Evolutionary conservation across 371 early-diverging fungal genomes (phyloP).

Genomic region (Vittaforma corneae): DNA sequence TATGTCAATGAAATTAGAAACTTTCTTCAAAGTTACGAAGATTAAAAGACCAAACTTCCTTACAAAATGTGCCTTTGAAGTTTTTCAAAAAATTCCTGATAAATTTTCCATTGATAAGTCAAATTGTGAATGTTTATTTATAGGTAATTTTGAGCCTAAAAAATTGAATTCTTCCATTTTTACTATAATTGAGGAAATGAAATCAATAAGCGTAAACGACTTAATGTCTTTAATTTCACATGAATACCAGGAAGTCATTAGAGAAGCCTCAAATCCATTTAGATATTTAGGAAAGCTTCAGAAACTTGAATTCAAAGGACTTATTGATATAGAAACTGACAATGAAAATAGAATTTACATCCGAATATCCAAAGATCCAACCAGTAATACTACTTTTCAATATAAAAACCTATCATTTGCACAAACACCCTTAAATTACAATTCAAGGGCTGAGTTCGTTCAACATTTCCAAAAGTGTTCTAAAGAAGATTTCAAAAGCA

Average conservation of each 20-base stretch:
- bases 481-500: no score
- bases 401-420: no score
- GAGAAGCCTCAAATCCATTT: no score
- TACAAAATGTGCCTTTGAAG: not conserved
- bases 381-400: no score
- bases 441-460: no score
- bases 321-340: no score
- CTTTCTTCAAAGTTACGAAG: not conserved
- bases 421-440: no score
- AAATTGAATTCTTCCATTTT: not conserved
- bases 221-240: not conserved
- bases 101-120: not conserved
- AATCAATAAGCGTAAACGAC: not conserved
- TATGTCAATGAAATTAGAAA: not conserved
- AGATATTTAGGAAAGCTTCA: no score
- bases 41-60: not conserved
- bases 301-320: no score
- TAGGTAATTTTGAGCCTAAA: not conserved
- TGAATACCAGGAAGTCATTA: not conserved
- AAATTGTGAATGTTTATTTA: slow-evolving; percentile 1
- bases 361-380: no score
- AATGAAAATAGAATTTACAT: no score
- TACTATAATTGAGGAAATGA: not conserved
- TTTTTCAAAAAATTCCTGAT: not conserved
- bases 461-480: no score